phyloP scores from a whole-genome alignment of 805 yeast species.

The Candida sonorensis region DNA sequence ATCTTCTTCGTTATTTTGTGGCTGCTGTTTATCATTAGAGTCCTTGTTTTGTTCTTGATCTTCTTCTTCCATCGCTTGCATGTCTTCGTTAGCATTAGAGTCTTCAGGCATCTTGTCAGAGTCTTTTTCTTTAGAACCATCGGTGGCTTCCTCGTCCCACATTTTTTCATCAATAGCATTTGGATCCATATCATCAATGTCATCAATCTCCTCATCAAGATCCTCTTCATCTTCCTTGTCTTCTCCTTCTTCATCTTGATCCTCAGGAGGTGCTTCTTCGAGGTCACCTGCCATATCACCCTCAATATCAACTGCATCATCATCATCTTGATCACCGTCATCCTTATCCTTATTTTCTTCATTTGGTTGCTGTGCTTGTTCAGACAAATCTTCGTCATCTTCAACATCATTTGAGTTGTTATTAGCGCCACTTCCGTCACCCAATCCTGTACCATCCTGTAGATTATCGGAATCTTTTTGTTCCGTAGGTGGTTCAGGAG shows the following conservation, averaged over 20 bases:
- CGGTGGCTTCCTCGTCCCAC: constrained; percentile 93
- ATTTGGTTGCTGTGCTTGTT: constrained; percentile 64
- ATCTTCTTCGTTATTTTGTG: constrained; percentile 27
- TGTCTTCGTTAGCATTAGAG: constrained; percentile 43
- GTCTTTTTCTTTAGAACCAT: constrained; percentile 73
- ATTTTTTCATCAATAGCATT: constrained; percentile 93
- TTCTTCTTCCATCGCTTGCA: constrained; percentile 41
- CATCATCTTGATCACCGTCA: constrained; percentile 60
- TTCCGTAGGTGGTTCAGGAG: constrained; percentile 74
- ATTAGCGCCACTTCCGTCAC: constrained; percentile 70
- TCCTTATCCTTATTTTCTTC: constrained; percentile 66
- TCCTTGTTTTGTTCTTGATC: constrained; percentile 24
- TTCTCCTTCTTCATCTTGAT: constrained; percentile 41
- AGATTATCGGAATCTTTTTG: constrained; percentile 53
- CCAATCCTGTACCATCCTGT: constrained; percentile 92
- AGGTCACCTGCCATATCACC: constrained; percentile 96
- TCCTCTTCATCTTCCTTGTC: constrained; percentile 55
- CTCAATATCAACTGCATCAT: constrained; percentile 88
- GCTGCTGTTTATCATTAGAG: constrained; percentile 28
- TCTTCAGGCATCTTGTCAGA: constrained; percentile 63
- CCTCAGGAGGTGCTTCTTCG: constrained; percentile 70
- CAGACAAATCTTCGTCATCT: constrained; percentile 85
- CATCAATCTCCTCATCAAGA: constrained; percentile 83
- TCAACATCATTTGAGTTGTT: constrained; percentile 79
- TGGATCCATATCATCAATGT: constrained; percentile 85